phyloP scores from a whole-genome alignment of 2,329 filamentous ascomycete species.

The Fusarium drepaniforme region DNA sequence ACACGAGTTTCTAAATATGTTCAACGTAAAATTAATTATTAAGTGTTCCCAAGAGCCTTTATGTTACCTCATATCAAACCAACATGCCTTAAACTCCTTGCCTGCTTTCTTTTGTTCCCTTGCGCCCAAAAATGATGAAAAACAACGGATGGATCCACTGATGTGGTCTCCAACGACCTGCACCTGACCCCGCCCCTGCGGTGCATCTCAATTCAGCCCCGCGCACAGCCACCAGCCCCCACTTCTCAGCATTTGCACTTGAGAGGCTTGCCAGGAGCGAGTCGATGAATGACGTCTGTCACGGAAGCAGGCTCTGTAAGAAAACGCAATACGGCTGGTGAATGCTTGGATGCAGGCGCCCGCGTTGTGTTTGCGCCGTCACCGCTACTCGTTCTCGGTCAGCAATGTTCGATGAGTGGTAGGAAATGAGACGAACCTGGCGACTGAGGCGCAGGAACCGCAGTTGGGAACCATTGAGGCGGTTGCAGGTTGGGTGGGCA shows the following conservation, averaged over 20 bases:
- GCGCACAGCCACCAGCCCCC: background rate
- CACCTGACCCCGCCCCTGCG: background rate
- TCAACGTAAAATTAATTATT: background rate
- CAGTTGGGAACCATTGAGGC: conserved; percentile 13
- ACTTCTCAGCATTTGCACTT: background rate
- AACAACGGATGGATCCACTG: background rate
- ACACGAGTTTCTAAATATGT: too few relatives aligned
- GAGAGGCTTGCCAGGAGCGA: background rate
- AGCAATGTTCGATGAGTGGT: background rate
- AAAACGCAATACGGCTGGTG: conserved; percentile 11
- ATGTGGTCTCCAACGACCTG: background rate
- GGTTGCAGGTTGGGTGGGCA: conserved; percentile 13
- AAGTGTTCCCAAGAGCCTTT: background rate
- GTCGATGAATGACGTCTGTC: conserved; percentile 2
- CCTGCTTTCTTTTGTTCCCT: background rate
- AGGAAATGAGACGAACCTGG: conserved; percentile 3
- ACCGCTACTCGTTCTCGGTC: conserved; percentile 2
- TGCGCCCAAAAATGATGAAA: background rate
- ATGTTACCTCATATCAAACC: background rate
- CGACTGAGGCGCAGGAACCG: conserved; percentile 14
- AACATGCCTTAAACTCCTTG: background rate
- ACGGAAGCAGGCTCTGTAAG: conserved; percentile 10
- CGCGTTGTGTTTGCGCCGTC: background rate
- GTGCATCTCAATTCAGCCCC: background rate
- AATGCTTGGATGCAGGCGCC: background rate